Evolutionary conservation across 2,329 filamentous ascomycete species (phyloP).

Genomic region (Pyrenochaeta sp.): DNA sequence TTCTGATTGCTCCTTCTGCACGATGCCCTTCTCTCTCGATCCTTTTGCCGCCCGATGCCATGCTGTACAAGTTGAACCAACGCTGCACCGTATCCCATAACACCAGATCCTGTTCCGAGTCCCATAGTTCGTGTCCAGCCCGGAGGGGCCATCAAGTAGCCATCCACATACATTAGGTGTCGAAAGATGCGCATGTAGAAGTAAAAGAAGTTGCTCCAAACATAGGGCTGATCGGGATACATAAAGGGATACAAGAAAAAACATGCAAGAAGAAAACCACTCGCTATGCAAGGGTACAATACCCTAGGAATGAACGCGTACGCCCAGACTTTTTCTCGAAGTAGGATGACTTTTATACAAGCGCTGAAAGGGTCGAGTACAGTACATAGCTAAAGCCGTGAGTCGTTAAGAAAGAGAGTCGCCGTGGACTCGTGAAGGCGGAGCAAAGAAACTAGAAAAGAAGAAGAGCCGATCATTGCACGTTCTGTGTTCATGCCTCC

Average conservation of each 20-base stretch:
- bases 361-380: conserved; percentile 45
- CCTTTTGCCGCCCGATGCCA: conserved; percentile 18
- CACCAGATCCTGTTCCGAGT: conserved; percentile 21
- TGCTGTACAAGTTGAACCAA: conserved; percentile 23
- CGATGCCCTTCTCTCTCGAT: conserved; percentile 17
- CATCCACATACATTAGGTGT: conserved; percentile 39
- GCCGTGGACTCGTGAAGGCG: conserved; percentile 14
- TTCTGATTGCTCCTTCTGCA: conserved; percentile 15
- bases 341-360: conserved; percentile 50
- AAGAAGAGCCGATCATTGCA: conserved; percentile 3
- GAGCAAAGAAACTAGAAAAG: conserved; percentile 12
- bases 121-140: conserved; percentile 25
- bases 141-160: conserved; percentile 30
- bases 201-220: conserved; percentile 35
- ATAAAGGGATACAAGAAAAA: conserved; percentile 37
- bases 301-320: conserved; percentile 34
- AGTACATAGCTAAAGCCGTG: conserved; percentile 49
- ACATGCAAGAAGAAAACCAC: conserved; percentile 45
- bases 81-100: conserved; percentile 26
- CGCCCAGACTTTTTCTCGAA: conserved; percentile 47
- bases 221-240: conserved; percentile 33
- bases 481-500: conserved; percentile 38
- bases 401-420: conserved; percentile 43
- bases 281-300: conserved; percentile 51
- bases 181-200: conserved; percentile 32